Evolutionary conservation across 2,329 filamentous ascomycete species (phyloP), one percentile per base, ranked within the genome.

Genomic region (Xylariaceae sp.): DNA sequence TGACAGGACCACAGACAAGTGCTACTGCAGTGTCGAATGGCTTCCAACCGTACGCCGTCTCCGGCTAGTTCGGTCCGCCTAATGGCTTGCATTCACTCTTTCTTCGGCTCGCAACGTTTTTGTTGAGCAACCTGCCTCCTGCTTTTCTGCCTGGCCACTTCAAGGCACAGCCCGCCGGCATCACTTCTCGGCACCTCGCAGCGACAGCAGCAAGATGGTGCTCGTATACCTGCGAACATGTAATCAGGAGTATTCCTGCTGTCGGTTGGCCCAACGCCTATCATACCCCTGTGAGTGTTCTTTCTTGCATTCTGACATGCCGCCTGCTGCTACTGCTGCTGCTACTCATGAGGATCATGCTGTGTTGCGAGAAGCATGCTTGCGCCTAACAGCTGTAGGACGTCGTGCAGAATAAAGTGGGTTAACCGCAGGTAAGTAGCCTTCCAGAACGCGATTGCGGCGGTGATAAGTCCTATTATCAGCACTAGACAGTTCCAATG

Each of bases 161-260:
- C 37, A 41, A 50, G 55, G 49, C 35, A 47, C 54, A 15, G 41
- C 54, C 54, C 10, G 35, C 56, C 34, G 35, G 53, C 23, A 63
- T 53, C 35, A 51, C 56, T 11, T 13, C 13, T 15, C 59, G 61
- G 61, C 18, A 59, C 51, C 54, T 59, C 53, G 51, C 61, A 61
- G 56, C 23, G 23, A 39, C 10, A 45, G 23, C 48, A 59, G 56
- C 56, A 57, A 63, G 61, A 63, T 63, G 49, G 11, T 5, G 23
- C 9, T 51, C 50, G 60, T 37, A 64, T 18, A 18, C 23, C 23
- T 51, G 23, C 30, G 9, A 5, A 13, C 13, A 17, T 51, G 49
- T 8, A 17, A 51, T 30, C 23, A 34, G n/a, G 23, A 23, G 8
- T 49, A 49, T 9, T 51, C 49, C 49, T 30, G 23, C 49, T 30